Conservation (phyloP, 306 rosid species). For the Rosa lucieae region DNA sequence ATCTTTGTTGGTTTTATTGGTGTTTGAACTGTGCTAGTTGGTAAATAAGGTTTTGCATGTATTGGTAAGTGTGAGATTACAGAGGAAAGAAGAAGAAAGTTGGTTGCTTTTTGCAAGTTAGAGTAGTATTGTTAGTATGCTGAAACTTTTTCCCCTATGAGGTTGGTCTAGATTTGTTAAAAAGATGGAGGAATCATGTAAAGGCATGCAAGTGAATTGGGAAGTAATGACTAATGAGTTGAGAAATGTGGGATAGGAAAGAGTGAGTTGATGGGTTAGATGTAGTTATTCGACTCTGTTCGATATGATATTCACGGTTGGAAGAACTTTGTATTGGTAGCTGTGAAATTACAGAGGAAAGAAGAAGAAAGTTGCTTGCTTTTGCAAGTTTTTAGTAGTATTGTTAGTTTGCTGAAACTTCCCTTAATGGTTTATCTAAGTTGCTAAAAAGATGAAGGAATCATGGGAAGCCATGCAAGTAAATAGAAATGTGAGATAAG, state of each 20-base stretch:
- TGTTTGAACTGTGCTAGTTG: not conserved
- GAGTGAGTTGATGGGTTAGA: not conserved
- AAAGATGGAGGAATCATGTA: not conserved
- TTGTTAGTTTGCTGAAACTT: not conserved
- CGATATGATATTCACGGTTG: not conserved
- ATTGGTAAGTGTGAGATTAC: not conserved
- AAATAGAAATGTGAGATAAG: not conserved
- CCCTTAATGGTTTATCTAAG: not conserved
- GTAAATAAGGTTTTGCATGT: not conserved
- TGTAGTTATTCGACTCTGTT: not conserved
- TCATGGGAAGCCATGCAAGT: not conserved
- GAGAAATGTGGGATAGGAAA: constrained; percentile 1
- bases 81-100: not conserved
- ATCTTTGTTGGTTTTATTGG: not conserved
- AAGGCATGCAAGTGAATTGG: not conserved
- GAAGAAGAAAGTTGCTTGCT: not conserved
- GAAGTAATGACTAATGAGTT: not conserved
- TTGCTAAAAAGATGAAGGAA: not conserved
- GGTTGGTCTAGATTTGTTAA: not conserved
- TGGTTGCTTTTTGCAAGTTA: not conserved
- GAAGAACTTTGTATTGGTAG: not conserved
- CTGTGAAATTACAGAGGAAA: not conserved
- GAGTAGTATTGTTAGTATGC: not conserved
- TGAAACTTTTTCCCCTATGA: not conserved
- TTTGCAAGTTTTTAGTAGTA: not conserved